Evolutionary conservation across 306 rosid genomes (phyloP).

Genomic region (Dicorynia guianensis): DNA sequence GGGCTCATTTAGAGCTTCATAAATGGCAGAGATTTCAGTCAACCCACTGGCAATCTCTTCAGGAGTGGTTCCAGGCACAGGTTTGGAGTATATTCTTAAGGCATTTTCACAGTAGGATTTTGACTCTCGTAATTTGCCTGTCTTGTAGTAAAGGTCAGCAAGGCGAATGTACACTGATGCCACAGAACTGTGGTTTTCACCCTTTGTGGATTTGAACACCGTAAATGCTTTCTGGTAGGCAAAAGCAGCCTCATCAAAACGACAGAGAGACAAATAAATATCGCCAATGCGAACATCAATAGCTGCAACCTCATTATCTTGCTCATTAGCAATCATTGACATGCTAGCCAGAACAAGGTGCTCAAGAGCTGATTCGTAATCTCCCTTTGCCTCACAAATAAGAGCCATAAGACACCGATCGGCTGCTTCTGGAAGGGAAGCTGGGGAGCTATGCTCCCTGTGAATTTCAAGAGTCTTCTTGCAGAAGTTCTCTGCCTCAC

Average conservation of each 20-base stretch:
- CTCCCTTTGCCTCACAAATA: conserved; percentile 29
- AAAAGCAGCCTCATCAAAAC: conserved; percentile 27
- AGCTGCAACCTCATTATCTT: conserved; percentile 26
- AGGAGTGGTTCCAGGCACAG: conserved; percentile 10
- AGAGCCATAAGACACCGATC: conserved; percentile 34
- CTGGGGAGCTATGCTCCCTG: conserved; percentile 24
- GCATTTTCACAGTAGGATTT: conserved; percentile 34
- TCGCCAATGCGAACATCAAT: conserved; percentile 30
- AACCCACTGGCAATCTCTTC: conserved; percentile 25
- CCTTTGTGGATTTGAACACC: conserved; percentile 26
- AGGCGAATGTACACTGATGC: conserved; percentile 30
- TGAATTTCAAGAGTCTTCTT: conserved; percentile 30
- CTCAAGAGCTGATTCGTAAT: conserved; percentile 31
- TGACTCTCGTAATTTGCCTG: conserved; percentile 29
- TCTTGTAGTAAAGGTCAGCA: conserved; percentile 27
- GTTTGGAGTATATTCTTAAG: conserved; percentile 22
- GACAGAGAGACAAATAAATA: conserved; percentile 27
- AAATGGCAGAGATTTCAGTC: conserved; percentile 27
- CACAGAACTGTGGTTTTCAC: conserved; percentile 23
- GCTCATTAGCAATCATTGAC: conserved; percentile 31
- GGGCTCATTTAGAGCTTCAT: conserved; percentile 26
- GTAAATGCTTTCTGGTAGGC: conserved; percentile 32
- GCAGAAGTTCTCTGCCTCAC: conserved; percentile 22
- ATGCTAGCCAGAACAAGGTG: conserved; percentile 31
- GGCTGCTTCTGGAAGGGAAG: conserved; percentile 27